Evolutionary conservation across 805 yeast genomes (phyloP).

Genomic region (Lipomyces kockii): DNA sequence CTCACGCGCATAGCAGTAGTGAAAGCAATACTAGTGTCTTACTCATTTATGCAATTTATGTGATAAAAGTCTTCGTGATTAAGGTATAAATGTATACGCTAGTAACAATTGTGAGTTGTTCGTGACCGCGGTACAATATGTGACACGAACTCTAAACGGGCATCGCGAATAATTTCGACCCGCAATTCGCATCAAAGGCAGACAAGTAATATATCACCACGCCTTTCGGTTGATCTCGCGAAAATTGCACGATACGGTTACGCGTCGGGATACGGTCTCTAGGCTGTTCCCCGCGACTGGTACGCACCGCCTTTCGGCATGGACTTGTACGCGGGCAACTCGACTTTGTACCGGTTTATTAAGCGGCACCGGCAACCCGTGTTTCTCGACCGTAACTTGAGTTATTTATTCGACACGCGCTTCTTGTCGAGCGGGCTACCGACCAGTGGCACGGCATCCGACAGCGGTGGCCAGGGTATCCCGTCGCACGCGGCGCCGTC

Average conservation of each 20-base stretch:
- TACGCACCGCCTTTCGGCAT: slow-evolving; percentile 3
- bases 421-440: neutral
- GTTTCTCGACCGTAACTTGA: slow-evolving; percentile 32
- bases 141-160: neutral
- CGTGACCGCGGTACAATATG: no score
- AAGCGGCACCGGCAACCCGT: slow-evolving; percentile 30
- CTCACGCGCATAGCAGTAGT: neutral
- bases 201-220: neutral
- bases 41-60: neutral
- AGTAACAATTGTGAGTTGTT: neutral
- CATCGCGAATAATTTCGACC: neutral
- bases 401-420: slow-evolving; percentile 25
- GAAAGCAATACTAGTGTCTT: neutral
- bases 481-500: neutral
- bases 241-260: neutral
- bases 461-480: neutral
- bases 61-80: neutral
- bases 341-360: slow-evolving; percentile 28
- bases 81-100: neutral
- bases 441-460: neutral
- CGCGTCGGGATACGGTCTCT: neutral
- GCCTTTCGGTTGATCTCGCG: neutral
- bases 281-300: neutral
- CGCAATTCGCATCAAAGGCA: neutral
- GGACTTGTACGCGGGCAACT: slow-evolving; percentile 33